Evolutionary conservation across 2,329 filamentous ascomycete species (phyloP), one percentile per base, ranked within the genome.

Genomic region (Trichoderma sp.): DNA sequence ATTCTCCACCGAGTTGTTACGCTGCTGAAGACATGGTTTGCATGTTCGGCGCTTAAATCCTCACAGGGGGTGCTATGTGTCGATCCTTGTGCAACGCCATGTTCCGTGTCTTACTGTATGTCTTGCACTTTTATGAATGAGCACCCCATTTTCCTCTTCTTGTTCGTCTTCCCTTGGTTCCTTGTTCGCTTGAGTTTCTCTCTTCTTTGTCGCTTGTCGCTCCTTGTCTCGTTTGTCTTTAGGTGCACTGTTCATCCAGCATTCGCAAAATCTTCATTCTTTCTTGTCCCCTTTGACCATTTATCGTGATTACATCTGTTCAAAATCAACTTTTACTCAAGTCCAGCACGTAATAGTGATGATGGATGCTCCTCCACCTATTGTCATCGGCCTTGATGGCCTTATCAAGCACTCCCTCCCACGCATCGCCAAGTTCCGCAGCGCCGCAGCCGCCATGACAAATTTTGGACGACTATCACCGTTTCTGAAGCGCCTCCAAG

Each of bases 391-490:
- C 36, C 47, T 71, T 2, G 68, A 71, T 3, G 62, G 62, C 53
- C 62, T 71, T 15, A 66, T 71, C n/a, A 47, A 66, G n/a, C 61
- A 71, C 47, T 47, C 68, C 1, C 59, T 71, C 28, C 62, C 59
- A 3, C 68, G 68, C n/a, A 59, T 71, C 36, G 58, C 13, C 26
- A 34, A 57, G 7, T n/a, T 66, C 6, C 68, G 61, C 53, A 65
- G 43, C 11, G 30, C 34, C 32, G 62, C 61, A 26, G 68, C 68
- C 6, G 13, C 59, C 36, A 57, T 63, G 53, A 58, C 59, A 12
- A 59, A 39, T 15, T 66, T 66, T 13, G 61, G 36, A 9, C 32
- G 26, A 1, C 7, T 71, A 4, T 65, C 68, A 3, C 62, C 68
- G 1, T 59, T 64, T 11, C 15, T 71, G 15, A 71, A 71, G 61